Base-by-base conservation (phyloP, 805 yeast species). In the Tetrapisispora fleetii region DNA sequence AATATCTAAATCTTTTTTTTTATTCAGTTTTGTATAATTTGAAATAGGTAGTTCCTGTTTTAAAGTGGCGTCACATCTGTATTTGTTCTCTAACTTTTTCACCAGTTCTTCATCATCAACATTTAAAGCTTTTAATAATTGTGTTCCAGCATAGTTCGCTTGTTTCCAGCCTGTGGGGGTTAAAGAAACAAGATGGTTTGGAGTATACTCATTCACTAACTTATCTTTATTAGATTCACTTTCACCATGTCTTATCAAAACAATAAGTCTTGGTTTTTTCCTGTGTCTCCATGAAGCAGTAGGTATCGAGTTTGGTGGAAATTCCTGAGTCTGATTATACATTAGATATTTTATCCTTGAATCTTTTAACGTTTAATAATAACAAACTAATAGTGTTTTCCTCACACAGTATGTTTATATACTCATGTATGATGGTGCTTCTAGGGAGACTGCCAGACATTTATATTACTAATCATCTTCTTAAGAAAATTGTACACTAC, bases 191-290 rank as follows among this genome's bases (percentile, higher is more conserved):
- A 76, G 70, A 67, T 90, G 97, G 64, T 90, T 90, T 1, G 96
- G 88, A 1, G 81, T 77, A 58, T 74, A 73, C 48, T 83, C 72
- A 63, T 90, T 90, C 46, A 90, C 89, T 1, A 80, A 68, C 62
- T 90, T 89, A 65, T 90, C 95, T 49, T 75, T 79, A 67, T 90
- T 90, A 9, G 96, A 95, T 59, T 86, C 95, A 5, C 93, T 83
- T 60, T 90, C 96, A 24, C 97, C 97, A 62, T 90, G 97, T 54
- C 97, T 80, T 13, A 90, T 80, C 27, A 90, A 71, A 46, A 90
- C 70, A 27, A 90, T 87, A 32, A 89, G 72, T 45, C 68, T 56
- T n/a, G 68, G 68, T 79, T 79, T 64, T 8, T 40, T 16, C 14
- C 28, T 28, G 10, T 36, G 32, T 37, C 37, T 47, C 42, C 43